phyloP scores from a whole-genome alignment of 1,139 yeast genomes.

The Debaryomyces singareniensis region DNA sequence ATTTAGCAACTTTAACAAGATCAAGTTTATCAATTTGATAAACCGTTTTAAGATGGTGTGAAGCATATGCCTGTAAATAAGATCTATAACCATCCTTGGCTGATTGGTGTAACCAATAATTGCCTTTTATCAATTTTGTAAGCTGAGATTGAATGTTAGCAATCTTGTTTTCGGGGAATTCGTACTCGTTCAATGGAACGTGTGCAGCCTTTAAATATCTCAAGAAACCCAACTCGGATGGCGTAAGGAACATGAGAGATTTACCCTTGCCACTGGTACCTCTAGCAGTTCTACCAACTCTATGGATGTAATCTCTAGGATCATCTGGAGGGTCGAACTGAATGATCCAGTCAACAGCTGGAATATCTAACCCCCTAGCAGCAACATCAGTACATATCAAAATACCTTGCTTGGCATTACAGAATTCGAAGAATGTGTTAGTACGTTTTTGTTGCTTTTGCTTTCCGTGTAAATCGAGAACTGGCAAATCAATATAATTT shows the following conservation, averaged over 20 bases:
- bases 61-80: constrained; percentile 93
- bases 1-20: constrained; percentile 87
- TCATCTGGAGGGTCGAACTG: constrained; percentile 99
- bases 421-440: constrained; percentile 93
- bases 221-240: constrained; percentile 89
- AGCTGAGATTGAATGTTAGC: constrained; percentile 94
- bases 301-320: constrained; percentile 95
- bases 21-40: constrained; percentile 94
- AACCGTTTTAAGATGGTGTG: constrained; percentile 92
- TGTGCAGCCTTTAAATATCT: constrained; percentile 94
- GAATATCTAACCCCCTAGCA: constrained; percentile 96
- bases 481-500: constrained; percentile 94
- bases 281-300: constrained; percentile 98
- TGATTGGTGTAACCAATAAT: constrained; percentile 89
- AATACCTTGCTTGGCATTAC: constrained; percentile 93
- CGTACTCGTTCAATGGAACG: constrained; percentile 94
- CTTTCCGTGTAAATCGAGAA: constrained; percentile 91
- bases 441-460: constrained; percentile 98
- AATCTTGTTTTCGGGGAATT: constrained; percentile 87
- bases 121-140: constrained; percentile 83
- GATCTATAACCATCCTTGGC: constrained; percentile 98
- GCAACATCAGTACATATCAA: constrained; percentile 96
- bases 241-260: constrained; percentile 90
- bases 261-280: constrained; percentile 90
- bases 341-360: constrained; percentile 95